phyloP scores from a whole-genome alignment of 2,329 filamentous ascomycete species.

The Sclerotiophoma versabilis region DNA sequence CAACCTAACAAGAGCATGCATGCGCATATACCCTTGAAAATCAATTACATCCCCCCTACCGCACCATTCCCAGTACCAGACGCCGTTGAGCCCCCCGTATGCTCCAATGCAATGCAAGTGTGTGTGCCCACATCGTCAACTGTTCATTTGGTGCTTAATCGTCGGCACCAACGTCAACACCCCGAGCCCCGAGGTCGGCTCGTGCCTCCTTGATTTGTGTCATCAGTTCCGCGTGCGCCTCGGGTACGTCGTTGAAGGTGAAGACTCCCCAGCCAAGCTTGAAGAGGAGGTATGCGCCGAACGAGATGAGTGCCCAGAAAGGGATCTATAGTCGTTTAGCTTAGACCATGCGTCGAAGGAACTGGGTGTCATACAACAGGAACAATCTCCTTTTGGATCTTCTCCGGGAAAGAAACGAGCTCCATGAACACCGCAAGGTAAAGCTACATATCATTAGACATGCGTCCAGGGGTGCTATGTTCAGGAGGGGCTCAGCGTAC shows the following conservation, averaged over 20 bases:
- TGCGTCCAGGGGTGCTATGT: slow-evolving; percentile 12
- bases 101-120: slow-evolving; percentile 14
- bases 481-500: slow-evolving; percentile 61
- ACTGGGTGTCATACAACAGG: slow-evolving; percentile 74
- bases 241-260: slow-evolving; percentile 95
- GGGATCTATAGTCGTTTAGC: slow-evolving; percentile 69
- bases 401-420: slow-evolving; percentile 78
- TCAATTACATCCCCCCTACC: slow-evolving; percentile 4
- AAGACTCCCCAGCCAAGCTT: slow-evolving; percentile 91
- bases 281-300: slow-evolving; percentile 90
- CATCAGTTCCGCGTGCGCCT: slow-evolving; percentile 89
- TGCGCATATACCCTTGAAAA: slow-evolving; percentile 23
- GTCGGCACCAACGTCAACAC: slow-evolving; percentile 75
- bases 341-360: background rate
- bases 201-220: slow-evolving; percentile 80
- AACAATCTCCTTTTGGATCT: slow-evolving; percentile 83
- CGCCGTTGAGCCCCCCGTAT: slow-evolving; percentile 12
- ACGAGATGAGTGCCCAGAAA: slow-evolving; percentile 88
- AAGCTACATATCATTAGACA: slow-evolving; percentile 64
- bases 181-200: slow-evolving; percentile 73
- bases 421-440: slow-evolving; percentile 88
- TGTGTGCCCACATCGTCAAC: background rate
- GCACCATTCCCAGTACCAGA: slow-evolving; percentile 3
- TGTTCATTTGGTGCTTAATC: background rate
- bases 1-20: slow-evolving; percentile 21